Conservation (phyloP, 169 alveolate genomes). For the Condylostoma magnum region DNA sequence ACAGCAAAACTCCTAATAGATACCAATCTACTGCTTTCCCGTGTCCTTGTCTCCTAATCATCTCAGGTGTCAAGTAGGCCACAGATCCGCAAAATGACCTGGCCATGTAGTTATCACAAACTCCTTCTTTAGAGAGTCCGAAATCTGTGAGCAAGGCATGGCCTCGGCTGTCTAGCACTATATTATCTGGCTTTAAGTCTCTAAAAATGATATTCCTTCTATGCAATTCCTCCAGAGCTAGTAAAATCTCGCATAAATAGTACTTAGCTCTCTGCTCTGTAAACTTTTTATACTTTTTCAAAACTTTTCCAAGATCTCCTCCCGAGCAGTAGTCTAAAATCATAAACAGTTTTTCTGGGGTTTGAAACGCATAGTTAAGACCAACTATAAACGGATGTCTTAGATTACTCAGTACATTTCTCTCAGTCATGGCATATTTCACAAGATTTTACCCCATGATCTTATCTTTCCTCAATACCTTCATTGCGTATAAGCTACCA, state of each 20-base stretch:
- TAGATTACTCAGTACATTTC: constrained; percentile 80
- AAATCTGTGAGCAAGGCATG: constrained; percentile 84
- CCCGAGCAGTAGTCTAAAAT: constrained; percentile 82
- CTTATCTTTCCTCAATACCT: constrained; percentile 69
- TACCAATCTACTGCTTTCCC: constrained; percentile 90
- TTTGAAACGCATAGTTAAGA: constrained; percentile 81
- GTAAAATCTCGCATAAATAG: constrained; percentile 67
- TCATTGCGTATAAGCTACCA: constrained; percentile 71
- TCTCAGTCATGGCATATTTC: constrained; percentile 84
- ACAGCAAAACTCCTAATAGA: constrained; percentile 80
- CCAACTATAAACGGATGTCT: constrained; percentile 85
- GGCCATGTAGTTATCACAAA: constrained; percentile 66
- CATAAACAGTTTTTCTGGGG: constrained; percentile 69
- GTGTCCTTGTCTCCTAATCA: constrained; percentile 81
- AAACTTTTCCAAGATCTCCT: constrained; percentile 75
- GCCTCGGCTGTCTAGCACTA: constrained; percentile 79
- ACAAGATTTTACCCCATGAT: constrained; percentile 70
- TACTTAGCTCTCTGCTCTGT: constrained; percentile 78
- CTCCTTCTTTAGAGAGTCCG: constrained; percentile 85
- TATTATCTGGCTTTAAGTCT: constrained; percentile 88
- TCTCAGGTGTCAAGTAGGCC: constrained; percentile 89
- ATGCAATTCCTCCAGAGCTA: constrained; percentile 81
- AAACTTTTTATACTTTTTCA: constrained; percentile 64
- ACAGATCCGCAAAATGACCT: constrained; percentile 82
- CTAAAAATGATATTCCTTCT: constrained; percentile 79